Base-by-base conservation (phyloP, 2,329 filamentous ascomycete genomes). In the Pyrenochaeta sp. region DNA sequence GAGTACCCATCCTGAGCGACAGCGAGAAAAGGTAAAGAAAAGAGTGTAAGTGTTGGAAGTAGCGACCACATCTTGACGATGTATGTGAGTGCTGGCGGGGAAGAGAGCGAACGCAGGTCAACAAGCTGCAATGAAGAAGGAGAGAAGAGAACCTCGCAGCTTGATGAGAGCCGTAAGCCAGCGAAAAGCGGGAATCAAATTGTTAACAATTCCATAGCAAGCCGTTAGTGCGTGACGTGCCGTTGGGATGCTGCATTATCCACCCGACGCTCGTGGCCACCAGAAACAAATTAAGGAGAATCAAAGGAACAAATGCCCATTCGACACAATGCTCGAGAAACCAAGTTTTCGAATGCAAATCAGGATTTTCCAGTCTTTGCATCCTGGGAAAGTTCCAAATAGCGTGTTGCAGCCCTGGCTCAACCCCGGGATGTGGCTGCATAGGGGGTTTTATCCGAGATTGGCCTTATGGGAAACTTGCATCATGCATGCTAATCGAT, bases 1-100 rank as follows among this genome's bases (percentile, higher is more conserved):
- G 78, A 74, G 61, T 85, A 85, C 48, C 81, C 80, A 45, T 69
- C 72, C 37, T 68, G 67, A 18, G 62, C 51, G 41, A 62, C 60
- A 38, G 58, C 69, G 21, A 65, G 48, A 43, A 71, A 63, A 38
- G 59, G 63, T 35, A 74, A 29, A 19, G 72, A 51, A 43, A 73
- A 48, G 37, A 68, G 44, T 38, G 62, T 54, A 24, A 67, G 18
- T 18, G 60, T 41, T 13, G 61, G 53, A 28, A 63, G 48, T 30
- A 65, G 44, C 24, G 58, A 62, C 17, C 47, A 52, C 56, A 62
- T 58, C 44, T 53, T 68, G 40, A 37, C 23, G n/a, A n/a, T n/a
- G n/a, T n/a, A n/a, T n/a, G n/a, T 34, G 11, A 19, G 6, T 23
- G 17, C 8, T 48, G 3, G n/a, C 44, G 36, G 36, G 35, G 35